phyloP scores from a whole-genome alignment of 208 protist species.

The Entamoeba invadens region DNA sequence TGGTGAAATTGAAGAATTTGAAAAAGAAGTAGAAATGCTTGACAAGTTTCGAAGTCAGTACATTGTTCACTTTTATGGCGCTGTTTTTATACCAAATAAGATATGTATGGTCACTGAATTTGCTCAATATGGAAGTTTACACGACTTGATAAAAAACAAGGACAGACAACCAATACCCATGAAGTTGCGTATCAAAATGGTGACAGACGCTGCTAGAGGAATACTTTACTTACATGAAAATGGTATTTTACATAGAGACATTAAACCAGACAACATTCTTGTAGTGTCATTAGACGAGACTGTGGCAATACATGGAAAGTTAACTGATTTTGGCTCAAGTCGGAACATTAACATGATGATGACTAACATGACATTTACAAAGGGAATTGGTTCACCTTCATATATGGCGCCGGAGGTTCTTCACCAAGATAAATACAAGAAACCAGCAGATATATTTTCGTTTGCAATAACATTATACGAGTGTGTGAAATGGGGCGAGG shows the following conservation, averaged over 20 bases:
- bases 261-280: neutral
- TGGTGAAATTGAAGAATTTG: neutral
- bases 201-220: neutral
- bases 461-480: neutral
- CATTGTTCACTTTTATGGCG: neutral
- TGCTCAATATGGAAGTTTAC: neutral
- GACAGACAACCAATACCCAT: neutral
- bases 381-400: neutral
- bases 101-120: neutral
- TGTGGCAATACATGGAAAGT: neutral
- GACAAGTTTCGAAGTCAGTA: neutral
- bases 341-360: neutral
- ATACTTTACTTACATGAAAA: neutral
- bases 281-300: neutral
- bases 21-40: neutral
- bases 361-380: neutral
- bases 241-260: neutral
- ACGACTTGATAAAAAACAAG: neutral
- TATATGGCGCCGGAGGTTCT: neutral
- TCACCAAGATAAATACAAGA: neutral
- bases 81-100: neutral
- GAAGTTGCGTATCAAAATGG: neutral
- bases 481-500: neutral
- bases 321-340: neutral
- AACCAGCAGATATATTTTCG: neutral